phyloP scores from a whole-genome alignment of 768 basidiomycete species.

The Suillus tomentosus region DNA sequence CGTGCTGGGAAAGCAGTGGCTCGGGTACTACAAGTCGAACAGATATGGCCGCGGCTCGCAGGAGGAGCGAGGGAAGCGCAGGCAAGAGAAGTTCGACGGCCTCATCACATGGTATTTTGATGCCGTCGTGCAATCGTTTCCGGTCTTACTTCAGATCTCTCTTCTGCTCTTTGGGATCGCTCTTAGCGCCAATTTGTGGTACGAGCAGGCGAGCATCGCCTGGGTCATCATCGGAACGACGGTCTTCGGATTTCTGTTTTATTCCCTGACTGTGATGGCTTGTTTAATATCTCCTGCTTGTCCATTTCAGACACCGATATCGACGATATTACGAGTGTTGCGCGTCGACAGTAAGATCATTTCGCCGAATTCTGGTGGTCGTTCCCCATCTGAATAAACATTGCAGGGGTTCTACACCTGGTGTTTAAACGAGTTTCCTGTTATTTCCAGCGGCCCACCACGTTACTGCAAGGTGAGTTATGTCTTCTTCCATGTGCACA shows the following conservation, averaged over 20 bases:
- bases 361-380: not conserved
- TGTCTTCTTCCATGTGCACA: not conserved
- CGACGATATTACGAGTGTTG: not conserved
- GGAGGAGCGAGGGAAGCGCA: conserved; percentile 10
- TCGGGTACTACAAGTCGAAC: conserved; percentile 3
- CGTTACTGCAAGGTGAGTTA: not conserved
- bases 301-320: conserved; percentile 11
- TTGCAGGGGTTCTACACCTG: not conserved
- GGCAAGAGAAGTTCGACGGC: conserved; percentile 15
- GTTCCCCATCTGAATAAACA: not conserved
- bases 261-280: conserved; percentile 6
- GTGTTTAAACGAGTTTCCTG: not conserved
- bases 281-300: conserved; percentile 5
- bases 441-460: not conserved
- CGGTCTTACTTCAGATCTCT: conserved; percentile 16
- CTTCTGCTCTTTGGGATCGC: conserved; percentile 19
- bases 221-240: conserved; percentile 5
- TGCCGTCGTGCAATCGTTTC: conserved; percentile 13
- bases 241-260: conserved; percentile 2
- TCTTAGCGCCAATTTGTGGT: conserved; percentile 11
- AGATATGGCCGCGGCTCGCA: conserved; percentile 7
- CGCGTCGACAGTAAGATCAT: no score
- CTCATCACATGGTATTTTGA: conserved; percentile 17
- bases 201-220: not conserved
- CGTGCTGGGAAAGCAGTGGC: conserved; percentile 20